These are phyloP conservation scores for Heliamphora pulchella DNA, from an alignment of 179 eudicot species.

Conservation along the genomic window DNA sequence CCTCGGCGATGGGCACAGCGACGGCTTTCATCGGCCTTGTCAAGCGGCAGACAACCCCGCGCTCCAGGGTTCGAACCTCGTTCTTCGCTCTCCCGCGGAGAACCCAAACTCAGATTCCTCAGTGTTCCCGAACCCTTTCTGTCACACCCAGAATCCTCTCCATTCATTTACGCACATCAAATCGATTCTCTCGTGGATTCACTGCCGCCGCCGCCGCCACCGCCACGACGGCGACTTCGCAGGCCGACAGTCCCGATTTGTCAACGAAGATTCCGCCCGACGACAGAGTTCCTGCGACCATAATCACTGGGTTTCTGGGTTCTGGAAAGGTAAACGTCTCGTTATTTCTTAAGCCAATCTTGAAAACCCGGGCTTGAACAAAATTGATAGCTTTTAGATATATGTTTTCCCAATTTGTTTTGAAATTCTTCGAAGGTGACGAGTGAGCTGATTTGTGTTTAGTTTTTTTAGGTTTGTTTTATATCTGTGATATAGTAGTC, in stretches of 20 bases:
- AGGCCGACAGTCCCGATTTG: conserved; percentile 39
- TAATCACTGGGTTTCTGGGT: conserved; percentile 85
- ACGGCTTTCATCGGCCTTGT: conserved; percentile 29
- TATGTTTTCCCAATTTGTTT: too few relatives aligned
- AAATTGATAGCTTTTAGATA: too few relatives aligned
- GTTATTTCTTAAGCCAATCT: background rate
- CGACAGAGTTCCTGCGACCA: conserved; percentile 87
- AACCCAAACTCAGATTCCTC: background rate
- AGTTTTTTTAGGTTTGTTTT: background rate
- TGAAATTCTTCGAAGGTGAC: background rate
- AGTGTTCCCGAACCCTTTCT: conserved; percentile 2
- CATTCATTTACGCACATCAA: conserved; percentile 11
- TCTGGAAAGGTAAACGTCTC: conserved; percentile 71
- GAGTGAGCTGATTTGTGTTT: background rate
- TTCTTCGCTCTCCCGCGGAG: conserved; percentile 7
- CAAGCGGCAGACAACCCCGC: conserved; percentile 22
- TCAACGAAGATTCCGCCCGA: conserved; percentile 67
- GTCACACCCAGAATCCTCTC: conserved; percentile 14
- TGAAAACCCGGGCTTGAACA: too few relatives aligned
- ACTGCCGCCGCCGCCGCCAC: conserved; percentile 20
- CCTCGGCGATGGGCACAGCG: conserved; percentile 31
- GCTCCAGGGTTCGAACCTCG: conserved; percentile 1
- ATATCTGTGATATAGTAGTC: background rate
- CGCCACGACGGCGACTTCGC: conserved; percentile 30
- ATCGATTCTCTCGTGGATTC: conserved; percentile 25